Base-by-base conservation (phyloP, 768 basidiomycete species). In the Rhodotorula paludigena region DNA sequence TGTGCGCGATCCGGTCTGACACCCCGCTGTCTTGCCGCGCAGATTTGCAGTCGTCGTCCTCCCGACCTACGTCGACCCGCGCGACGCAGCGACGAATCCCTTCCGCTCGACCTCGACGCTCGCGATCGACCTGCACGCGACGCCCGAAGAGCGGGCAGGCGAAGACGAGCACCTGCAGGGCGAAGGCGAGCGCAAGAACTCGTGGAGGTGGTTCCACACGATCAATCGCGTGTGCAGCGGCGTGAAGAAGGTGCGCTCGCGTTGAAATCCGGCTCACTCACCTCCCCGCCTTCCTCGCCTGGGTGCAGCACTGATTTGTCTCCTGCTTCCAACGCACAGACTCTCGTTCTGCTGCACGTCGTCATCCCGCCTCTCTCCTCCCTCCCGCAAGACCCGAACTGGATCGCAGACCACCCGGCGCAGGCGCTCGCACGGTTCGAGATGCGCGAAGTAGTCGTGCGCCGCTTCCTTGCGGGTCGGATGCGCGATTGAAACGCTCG, bases 131-230 rank as follows among this genome's bases (percentile, higher is more conserved):
- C 33, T 23, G 33, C 18, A 12, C n/a, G 49, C 23, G 14, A 9
- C 8, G 14, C 21, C 33, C 35, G 47, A 28, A 10, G 47, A 25
- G n/a, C n/a, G n/a, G n/a, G 35, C 32, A 32, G 44, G 56, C 18
- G 52, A 32, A 28, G 23, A 48, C 33, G 66, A 66, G 55, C 66
- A 68, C 44, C 58, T 65, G 21, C 52, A 63, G 16, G 71, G 61
- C 36, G 71, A 74, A 30, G 69, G 68, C 51, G 76, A 75, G n/a
- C 75, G 77, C 58, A 66, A 73, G 54, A 75, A 90, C 75, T 81
- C 87, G 16, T 99, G 96, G 96, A 84, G 89, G 20, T 97, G 92
- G 93, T 83, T 99, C 36, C 92, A 90, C 78, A 99, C 96, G 2
- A 84, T 99, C 68, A 98, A 96, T 77, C 86, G 96, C 44, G 94